Percentiles rank a stretch among this genome's conserved stretches.
Evolutionary conservation across 129 eudicot genomes (phyloP).

Genomic region (Flaveria sonorensis): DNA sequence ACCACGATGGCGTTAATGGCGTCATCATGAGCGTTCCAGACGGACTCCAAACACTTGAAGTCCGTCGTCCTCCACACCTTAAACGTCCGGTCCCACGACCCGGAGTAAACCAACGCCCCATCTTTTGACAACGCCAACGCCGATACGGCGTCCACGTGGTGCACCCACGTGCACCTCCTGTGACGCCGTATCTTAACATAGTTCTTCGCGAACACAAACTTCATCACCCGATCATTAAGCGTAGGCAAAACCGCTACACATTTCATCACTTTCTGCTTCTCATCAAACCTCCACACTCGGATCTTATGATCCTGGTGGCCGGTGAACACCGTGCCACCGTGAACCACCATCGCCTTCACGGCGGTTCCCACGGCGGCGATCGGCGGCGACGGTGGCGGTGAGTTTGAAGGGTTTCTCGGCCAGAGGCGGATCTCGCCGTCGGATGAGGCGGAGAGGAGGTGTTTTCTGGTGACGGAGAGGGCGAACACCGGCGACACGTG

Average conservation of each 20-base stretch:
- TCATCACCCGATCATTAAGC: conserved; percentile 51
- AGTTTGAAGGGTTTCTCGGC: conserved; percentile 32
- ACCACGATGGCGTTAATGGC: conserved; percentile 69
- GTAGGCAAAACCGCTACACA: conserved; percentile 60
- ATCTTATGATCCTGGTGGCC: conserved; percentile 90
- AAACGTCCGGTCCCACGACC: conserved; percentile 88
- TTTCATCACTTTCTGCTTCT: conserved; percentile 10
- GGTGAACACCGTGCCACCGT: conserved; percentile 49
- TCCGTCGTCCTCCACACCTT: conserved; percentile 85
- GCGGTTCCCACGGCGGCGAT: conserved; percentile 37
- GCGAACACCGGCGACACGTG: conserved; percentile 66
- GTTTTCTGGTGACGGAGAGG: conserved; percentile 52
- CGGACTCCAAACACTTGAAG: conserved; percentile 71
- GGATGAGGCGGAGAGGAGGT: conserved; percentile 68
- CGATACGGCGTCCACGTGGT: conserved; percentile 79
- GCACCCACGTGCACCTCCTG: conserved; percentile 80
- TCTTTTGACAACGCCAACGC: conserved; percentile 63
- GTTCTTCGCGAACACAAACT: conserved; percentile 49
- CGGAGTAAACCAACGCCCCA: conserved; percentile 62
- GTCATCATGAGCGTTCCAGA: conserved; percentile 80
- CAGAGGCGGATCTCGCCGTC: conserved; percentile 61
- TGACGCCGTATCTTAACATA: conserved; percentile 65
- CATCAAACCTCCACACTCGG: conserved; percentile 74
- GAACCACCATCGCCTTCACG: conserved; percentile 52
- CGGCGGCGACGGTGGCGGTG: neutral